Percentiles rank a stretch among this genome's conserved stretches.
These are phyloP conservation scores for Viola pubescens DNA, from an alignment of 441 rosid genomes.

Conservation along the genomic window DNA sequence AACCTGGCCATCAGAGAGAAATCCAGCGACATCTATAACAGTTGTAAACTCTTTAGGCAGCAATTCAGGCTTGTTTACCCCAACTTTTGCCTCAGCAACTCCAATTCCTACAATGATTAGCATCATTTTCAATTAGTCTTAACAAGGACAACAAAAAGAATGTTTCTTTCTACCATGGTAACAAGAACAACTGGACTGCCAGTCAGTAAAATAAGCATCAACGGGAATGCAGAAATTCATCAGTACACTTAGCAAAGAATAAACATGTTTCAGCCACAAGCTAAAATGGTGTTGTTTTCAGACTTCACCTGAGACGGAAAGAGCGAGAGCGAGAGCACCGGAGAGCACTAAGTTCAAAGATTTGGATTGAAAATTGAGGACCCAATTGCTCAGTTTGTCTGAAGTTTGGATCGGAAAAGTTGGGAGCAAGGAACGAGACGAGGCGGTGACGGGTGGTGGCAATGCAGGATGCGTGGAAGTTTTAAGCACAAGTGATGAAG, in stretches of 20 bases:
- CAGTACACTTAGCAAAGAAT: no score
- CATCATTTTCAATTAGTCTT: not conserved
- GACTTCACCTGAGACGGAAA: slow-evolving; percentile 50
- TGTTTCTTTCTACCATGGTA: not conserved
- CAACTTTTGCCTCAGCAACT: slow-evolving; percentile 64
- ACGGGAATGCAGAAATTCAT: not conserved
- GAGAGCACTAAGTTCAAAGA: slow-evolving; percentile 49
- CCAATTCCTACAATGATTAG: slow-evolving; percentile 37
- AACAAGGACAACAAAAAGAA: not conserved
- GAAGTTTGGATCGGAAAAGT: slow-evolving; percentile 14
- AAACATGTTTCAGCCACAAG: not conserved
- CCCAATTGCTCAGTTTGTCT: slow-evolving; percentile 25
- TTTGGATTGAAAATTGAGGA: slow-evolving; percentile 37
- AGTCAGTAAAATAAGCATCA: not conserved
- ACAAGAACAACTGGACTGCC: not conserved
- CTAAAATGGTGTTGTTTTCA: not conserved
- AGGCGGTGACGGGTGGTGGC: slow-evolving; percentile 18
- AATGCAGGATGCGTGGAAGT: slow-evolving; percentile 17
- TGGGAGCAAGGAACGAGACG: slow-evolving; percentile 23
- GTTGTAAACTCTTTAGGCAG: slow-evolving; percentile 78
- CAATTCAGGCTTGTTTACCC: slow-evolving; percentile 91
- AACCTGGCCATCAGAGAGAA: slow-evolving; percentile 93
- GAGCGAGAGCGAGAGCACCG: slow-evolving; percentile 58
- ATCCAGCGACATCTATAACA: slow-evolving; percentile 84
- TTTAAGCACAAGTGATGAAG: slow-evolving; percentile 24